phyloP scores from a whole-genome alignment of 441 rosid species.

The Isatis lusitanica region DNA sequence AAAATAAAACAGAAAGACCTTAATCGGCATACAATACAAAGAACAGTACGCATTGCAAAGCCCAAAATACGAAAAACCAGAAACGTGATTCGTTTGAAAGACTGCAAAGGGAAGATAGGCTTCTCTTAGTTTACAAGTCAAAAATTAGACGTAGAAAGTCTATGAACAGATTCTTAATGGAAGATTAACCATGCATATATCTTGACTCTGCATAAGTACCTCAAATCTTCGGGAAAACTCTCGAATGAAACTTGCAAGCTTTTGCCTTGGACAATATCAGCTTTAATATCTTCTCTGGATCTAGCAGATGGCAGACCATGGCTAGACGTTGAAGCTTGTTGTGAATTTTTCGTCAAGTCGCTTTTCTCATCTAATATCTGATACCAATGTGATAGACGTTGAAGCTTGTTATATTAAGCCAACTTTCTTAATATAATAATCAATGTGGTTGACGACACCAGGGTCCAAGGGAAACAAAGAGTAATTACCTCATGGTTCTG shows the following conservation, averaged over 20 bases:
- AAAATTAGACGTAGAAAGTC: constrained; percentile 44
- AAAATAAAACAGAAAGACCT: constrained; percentile 21
- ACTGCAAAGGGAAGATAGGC: neutral
- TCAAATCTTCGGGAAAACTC: constrained; percentile 62
- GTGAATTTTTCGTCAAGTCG: constrained; percentile 63
- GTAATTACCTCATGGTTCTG: constrained; percentile 63
- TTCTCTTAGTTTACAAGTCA: neutral
- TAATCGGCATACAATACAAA: neutral
- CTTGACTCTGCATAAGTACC: constrained; percentile 13
- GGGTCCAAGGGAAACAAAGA: constrained; percentile 48
- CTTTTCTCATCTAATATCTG: constrained; percentile 49
- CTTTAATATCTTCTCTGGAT: constrained; percentile 62
- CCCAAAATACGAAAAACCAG: neutral
- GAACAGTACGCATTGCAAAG: neutral
- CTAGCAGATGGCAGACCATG: constrained; percentile 53
- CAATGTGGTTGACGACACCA: constrained; percentile 47
- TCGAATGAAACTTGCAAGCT: constrained; percentile 63
- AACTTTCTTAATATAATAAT: constrained; percentile 49
- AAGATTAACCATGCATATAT: constrained; percentile 1
- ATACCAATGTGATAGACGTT: too few species aligned
- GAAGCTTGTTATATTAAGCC: too few species aligned
- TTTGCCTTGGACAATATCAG: constrained; percentile 60
- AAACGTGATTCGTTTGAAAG: neutral
- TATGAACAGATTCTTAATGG: constrained; percentile 1
- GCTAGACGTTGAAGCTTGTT: constrained; percentile 61